Conservation (phyloP, 768 basidiomycete species). For the Lactarius quietus region DNA sequence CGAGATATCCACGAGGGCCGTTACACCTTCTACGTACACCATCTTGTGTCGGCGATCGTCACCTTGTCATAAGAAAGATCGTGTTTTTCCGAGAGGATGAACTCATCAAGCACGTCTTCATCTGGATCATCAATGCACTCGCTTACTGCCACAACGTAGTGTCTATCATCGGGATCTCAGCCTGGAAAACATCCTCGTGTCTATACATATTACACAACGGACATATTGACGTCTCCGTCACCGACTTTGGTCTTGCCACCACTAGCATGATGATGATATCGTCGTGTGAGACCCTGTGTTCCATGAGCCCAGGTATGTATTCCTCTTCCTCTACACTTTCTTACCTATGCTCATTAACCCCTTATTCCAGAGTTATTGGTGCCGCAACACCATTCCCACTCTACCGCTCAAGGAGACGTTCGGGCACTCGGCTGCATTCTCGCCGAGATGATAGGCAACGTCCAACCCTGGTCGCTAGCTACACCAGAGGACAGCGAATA, state of each 20-base stretch:
- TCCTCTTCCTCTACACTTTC: not conserved
- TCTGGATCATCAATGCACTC: slow-evolving; percentile 18
- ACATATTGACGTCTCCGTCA: slow-evolving; percentile 4
- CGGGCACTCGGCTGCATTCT: slow-evolving; percentile 23
- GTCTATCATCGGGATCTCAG: not conserved
- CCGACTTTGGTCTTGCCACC: slow-evolving; percentile 22
- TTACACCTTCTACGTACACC: slow-evolving; percentile 40
- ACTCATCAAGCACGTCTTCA: slow-evolving; percentile 10
- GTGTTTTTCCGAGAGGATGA: slow-evolving; percentile 16
- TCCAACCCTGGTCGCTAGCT: slow-evolving; percentile 6
- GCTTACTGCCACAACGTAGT: slow-evolving; percentile 6
- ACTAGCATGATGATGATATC: slow-evolving; percentile 1
- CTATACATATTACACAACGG: not conserved
- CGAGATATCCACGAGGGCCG: slow-evolving; percentile 75
- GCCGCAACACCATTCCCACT: not conserved
- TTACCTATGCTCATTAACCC: fast-evolving
- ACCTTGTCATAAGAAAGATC: slow-evolving; percentile 2
- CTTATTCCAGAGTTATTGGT: slow-evolving; percentile 5
- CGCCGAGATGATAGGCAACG: slow-evolving; percentile 11
- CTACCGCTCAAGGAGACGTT: slow-evolving; percentile 3
- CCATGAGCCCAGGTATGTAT: slow-evolving; percentile 20
- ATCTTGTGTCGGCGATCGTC: slow-evolving; percentile 19
- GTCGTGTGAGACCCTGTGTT: slow-evolving; percentile 15
- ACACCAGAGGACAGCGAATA: slow-evolving; percentile 3
- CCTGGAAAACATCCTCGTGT: not conserved